phyloP scores from a whole-genome alignment of 1,284 basidiomycete genomes.

The Xanthoconium separans region DNA sequence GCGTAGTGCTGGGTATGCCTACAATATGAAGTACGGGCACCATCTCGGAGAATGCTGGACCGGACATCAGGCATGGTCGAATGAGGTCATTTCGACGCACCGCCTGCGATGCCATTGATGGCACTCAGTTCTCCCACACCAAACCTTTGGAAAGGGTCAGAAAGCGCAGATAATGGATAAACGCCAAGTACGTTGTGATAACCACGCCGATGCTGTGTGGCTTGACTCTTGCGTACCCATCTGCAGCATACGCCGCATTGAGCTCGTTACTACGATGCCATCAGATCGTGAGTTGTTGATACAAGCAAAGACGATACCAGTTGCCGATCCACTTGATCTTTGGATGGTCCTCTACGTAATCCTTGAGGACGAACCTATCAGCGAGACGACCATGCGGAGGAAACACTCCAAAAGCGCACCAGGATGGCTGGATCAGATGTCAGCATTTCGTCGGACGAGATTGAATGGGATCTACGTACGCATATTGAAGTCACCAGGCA shows the following conservation, averaged over 20 bases:
- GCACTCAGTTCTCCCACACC: conserved; percentile 90
- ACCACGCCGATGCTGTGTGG: conserved; percentile 71
- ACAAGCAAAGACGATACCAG: conserved; percentile 47
- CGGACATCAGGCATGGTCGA: neutral
- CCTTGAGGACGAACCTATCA: conserved; percentile 40
- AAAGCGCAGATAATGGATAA: neutral
- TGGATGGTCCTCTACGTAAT: conserved; percentile 83
- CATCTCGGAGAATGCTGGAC: conserved; percentile 78
- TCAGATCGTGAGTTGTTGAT: neutral
- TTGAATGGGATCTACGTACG: conserved; percentile 35
- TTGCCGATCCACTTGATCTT: conserved; percentile 88
- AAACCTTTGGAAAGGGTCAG: conserved; percentile 53
- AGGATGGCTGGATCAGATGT: conserved; percentile 42
- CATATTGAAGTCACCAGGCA: conserved; percentile 94
- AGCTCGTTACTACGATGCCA: conserved; percentile 68
- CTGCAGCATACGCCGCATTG: conserved; percentile 87
- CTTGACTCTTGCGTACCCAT: conserved; percentile 91
- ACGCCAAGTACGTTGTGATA: conserved; percentile 60
- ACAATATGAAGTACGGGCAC: conserved; percentile 92
- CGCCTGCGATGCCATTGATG: conserved; percentile 77
- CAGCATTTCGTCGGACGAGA: neutral
- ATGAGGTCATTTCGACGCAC: conserved; percentile 31
- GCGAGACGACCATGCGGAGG: neutral
- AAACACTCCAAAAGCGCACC: conserved; percentile 37
- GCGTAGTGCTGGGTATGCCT: conserved; percentile 77